Percentiles rank a stretch among this genome's conserved stretches.
phyloP scores from a whole-genome alignment of 345 rosid species.

The Salix viminalis region DNA sequence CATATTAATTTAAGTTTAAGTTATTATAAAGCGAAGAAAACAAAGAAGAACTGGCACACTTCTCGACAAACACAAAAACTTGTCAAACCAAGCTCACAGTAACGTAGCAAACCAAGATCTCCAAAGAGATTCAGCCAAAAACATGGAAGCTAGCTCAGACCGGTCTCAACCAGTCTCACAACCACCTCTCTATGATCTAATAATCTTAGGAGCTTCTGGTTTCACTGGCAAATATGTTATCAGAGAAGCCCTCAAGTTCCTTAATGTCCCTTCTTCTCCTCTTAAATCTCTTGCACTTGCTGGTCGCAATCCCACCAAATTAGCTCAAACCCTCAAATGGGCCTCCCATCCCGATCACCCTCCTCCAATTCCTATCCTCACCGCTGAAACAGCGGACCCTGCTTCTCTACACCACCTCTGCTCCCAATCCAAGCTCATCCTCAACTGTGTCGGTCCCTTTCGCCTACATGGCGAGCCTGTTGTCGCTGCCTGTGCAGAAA shows the following conservation, averaged over 20 bases:
- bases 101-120: no score
- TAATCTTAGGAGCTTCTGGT: conserved; percentile 26
- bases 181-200: conserved; percentile 10
- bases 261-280: conserved; percentile 38
- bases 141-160: no score
- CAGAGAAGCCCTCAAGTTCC: conserved; percentile 21
- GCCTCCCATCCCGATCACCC: conserved; percentile 58
- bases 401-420: conserved; percentile 71
- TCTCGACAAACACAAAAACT: no score
- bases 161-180: no score
- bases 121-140: no score
- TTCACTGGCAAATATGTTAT: conserved; percentile 24
- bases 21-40: no score
- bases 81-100: no score
- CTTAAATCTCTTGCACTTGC: conserved; percentile 70
- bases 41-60: no score
- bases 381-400: conserved; percentile 64
- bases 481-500: conserved; percentile 69
- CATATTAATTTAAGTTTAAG: no score
- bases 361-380: conserved; percentile 55
- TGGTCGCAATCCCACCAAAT: conserved; percentile 63
- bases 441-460: conserved; percentile 85
- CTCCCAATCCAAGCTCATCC: conserved; percentile 61
- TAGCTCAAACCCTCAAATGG: conserved; percentile 61
- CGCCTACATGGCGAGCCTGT: conserved; percentile 73